Evolutionary conservation across 2,329 filamentous ascomycete genomes (phyloP), one percentile per base, ranked within the genome.

Genomic region (Mollisia scopiformis): DNA sequence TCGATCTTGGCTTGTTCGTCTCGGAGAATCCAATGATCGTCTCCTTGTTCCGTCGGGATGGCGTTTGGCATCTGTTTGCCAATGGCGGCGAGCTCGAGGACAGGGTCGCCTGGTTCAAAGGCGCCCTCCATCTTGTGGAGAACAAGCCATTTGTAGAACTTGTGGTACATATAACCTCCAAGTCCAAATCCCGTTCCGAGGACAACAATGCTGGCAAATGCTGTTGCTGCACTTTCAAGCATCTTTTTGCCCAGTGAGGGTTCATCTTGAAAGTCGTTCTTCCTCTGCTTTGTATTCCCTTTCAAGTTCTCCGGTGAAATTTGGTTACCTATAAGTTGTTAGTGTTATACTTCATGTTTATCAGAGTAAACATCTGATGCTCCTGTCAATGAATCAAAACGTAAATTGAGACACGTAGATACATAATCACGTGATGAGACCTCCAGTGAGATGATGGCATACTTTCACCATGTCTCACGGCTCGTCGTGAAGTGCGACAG

Each of bases 121-220:
- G 95, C 95, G 69, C 90, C 89, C 67, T 91, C 86, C 82, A 99
- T 98, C 78, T 99, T 99, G 66, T 88, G 79, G n/a, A 98, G 80
- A 28, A 98, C 92, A 58, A 96, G 78, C 76, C 88, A 84, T 78
- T 99, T 99, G 84, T 99, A 98, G 73, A 84, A 86, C 69, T 84
- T 87, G 75, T 95, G 91, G 73, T 95, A 96, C 51, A 83, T 82
- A 74, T 91, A 94, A 25, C 89, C 92, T 6, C 91, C 90, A 25
- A 84, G 69, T 47, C 79, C 82, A 69, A 88, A 88, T 30, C 84
- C 86, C 19, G 83, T 78, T 68, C 88, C 91, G 31, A 94, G 78
- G 16, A 94, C 85, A 11, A 88, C 68, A 58, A 94, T 89, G 23
- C 89, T 92, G 27, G 90, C 89, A 62, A 92, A 83, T 0, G 90